Evolutionary conservation across 345 rosid genomes (phyloP).

Genomic region (Physaria fendleri): DNA sequence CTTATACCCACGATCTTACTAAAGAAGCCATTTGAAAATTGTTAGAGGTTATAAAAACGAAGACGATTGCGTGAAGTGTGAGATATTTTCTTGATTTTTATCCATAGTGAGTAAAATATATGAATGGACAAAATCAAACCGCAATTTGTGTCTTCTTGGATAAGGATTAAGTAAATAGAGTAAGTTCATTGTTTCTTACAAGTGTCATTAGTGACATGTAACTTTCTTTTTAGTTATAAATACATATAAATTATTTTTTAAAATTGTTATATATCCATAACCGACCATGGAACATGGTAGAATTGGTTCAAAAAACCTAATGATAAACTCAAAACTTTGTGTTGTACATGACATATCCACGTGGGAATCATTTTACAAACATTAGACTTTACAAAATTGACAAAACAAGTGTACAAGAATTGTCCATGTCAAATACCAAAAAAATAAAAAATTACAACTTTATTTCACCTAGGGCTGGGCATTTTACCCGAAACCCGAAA

Average conservation of each 20-base stretch:
- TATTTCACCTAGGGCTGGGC: conserved; percentile 18
- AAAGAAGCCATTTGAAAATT: not conserved
- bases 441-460: conserved; percentile 19
- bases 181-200: conserved; percentile 12
- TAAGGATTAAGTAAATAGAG: conserved; percentile 15
- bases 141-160: conserved; percentile 24
- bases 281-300: conserved; percentile 18
- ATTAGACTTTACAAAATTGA: conserved; percentile 9
- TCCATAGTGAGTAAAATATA: not conserved
- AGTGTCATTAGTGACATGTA: conserved; percentile 22
- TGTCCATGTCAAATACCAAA: conserved; percentile 24
- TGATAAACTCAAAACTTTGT: conserved; percentile 22
- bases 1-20: conserved; percentile 10
- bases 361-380: conserved; percentile 17
- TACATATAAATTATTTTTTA: not conserved
- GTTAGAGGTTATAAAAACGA: conserved; percentile 12
- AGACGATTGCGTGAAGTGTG: conserved; percentile 15
- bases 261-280: not conserved
- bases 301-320: not conserved
- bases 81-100: not conserved
- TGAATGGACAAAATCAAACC: conserved; percentile 23
- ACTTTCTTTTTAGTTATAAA: not conserved
- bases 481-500: too few species aligned
- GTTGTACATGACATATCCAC: conserved; percentile 26
- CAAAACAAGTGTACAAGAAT: conserved; percentile 14